Evolutionary conservation across 2,329 filamentous ascomycete species (phyloP).

Genomic region (Aureobasidium sp.): DNA sequence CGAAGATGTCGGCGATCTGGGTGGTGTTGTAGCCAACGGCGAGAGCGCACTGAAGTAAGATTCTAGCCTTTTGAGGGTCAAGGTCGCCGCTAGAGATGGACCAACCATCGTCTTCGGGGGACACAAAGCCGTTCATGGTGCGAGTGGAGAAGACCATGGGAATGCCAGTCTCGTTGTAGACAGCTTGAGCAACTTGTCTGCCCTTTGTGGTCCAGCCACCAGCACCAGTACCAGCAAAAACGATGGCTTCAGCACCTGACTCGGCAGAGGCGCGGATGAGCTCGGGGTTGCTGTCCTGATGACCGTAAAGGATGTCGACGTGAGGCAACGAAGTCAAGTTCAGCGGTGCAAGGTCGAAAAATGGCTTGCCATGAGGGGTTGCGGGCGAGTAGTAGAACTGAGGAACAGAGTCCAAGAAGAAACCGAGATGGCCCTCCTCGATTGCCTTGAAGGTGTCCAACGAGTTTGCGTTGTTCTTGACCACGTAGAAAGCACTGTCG

Average conservation of each 20-base stretch:
- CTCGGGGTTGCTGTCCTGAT: conserved; percentile 44
- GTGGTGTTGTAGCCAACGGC: conserved; percentile 28
- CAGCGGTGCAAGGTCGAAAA: conserved; percentile 33
- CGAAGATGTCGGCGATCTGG: conserved; percentile 34
- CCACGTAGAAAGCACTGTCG: conserved; percentile 48
- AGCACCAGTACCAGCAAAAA: conserved; percentile 48
- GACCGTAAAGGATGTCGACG: conserved; percentile 49
- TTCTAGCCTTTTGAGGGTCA: conserved; percentile 48
- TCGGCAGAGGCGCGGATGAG: conserved; percentile 42
- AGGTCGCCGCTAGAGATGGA: conserved; percentile 43
- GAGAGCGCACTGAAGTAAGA: conserved; percentile 38
- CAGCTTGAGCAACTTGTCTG: conserved; percentile 31
- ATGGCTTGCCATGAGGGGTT: conserved; percentile 38
- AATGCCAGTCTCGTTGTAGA: conserved; percentile 38
- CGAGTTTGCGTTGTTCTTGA: conserved; percentile 55
- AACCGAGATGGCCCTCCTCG: conserved; percentile 50
- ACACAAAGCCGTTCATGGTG: conserved; percentile 46
- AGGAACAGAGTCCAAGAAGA: conserved; percentile 49
- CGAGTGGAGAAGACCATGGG: conserved; percentile 46
- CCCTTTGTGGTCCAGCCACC: conserved; percentile 40
- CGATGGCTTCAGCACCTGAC: conserved; percentile 45
- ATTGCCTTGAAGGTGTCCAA: conserved; percentile 53
- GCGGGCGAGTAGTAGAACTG: conserved; percentile 52
- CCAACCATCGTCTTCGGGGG: conserved; percentile 22
- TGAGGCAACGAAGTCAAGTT: conserved; percentile 36